Evolutionary conservation across 2,329 filamentous ascomycete genomes (phyloP), one percentile per base, ranked within the genome.

Genomic region (Epichloe scottii): DNA sequence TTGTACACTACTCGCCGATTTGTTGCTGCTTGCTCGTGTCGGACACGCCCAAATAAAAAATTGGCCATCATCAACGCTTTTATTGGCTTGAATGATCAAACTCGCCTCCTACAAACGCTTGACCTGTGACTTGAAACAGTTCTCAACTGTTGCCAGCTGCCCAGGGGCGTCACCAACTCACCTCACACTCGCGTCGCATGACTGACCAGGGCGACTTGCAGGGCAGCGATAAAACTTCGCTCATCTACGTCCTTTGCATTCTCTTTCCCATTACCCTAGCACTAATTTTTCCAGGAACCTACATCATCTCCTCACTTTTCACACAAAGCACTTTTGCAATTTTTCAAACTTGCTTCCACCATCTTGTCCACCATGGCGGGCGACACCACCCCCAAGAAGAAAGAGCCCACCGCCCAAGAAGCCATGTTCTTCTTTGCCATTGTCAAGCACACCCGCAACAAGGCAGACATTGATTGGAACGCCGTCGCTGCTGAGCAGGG

Each of bases 381-480:
- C 10, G 48, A 59, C 12, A 50, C 48, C 5, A 54, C 53, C 15
- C 54, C 56, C 21, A 54, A 51, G 50, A 64, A 63, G 55, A 64
- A 64, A 50, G 65, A 68, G 46, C 71, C 70, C 0, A 71, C 63
- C 5, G 55, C 65, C 1, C 57, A 63, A 4, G 72, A 76, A 54
- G 66, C 68, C 8, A 67, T 67, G 58, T 68, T 74, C 42, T 73
- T 73, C 59, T 67, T 68, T 52, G 65, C 67, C 50, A 68, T 76
- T 41, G 62, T 75, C 52, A 70, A 71, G 57, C 62, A 74, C 51
- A 67, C 66, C 42, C 63, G 62, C 21, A 69, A 65, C 63, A 69
- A 68, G 54, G 68, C 69, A 3, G 69, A 71, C 1, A 66, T 74
- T 37, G 70, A 79, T 57, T 78, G 76, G 76, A 60, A 67, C 0